A percentile compares a stretch with the other conserved stretches of the same genome.
Evolutionary conservation across 768 basidiomycete species (phyloP).

Genomic region (Termitomyces sp.): DNA sequence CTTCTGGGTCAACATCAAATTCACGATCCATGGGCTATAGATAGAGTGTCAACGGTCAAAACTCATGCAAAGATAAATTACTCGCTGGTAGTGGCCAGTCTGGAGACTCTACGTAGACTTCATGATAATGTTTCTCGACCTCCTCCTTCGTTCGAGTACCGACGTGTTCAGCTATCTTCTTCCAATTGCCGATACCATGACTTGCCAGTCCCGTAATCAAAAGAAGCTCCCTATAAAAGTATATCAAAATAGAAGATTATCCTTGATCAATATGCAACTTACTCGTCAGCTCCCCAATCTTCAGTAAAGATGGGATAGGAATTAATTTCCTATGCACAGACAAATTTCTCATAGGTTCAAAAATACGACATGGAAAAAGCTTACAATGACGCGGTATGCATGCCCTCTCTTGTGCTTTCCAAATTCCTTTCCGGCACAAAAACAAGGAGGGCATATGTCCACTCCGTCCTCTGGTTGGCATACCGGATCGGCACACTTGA

Average conservation of each 20-base stretch:
- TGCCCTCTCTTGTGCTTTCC: constrained; percentile 82
- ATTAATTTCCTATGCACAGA: constrained; percentile 72
- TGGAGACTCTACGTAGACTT: constrained; percentile 75
- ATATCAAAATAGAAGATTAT: neutral
- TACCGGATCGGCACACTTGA: constrained; percentile 86
- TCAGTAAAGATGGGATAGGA: constrained; percentile 93
- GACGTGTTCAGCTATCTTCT: constrained; percentile 91
- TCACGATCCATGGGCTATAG: constrained; percentile 48
- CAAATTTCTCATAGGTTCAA: neutral
- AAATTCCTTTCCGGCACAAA: constrained; percentile 89
- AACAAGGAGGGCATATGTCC: constrained; percentile 91
- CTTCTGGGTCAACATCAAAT: constrained; percentile 73
- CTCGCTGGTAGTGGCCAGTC: constrained; percentile 81
- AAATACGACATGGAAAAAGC: constrained; percentile 16
- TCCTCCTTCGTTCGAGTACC: constrained; percentile 94
- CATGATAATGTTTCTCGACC: constrained; percentile 84
- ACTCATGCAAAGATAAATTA: constrained; percentile 1
- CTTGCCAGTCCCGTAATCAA: constrained; percentile 83
- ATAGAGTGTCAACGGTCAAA: neutral
- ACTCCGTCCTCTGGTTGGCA: constrained; percentile 71
- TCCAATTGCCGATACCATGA: constrained; percentile 95
- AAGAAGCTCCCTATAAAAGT: constrained; percentile 70
- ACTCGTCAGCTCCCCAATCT: constrained; percentile 99
- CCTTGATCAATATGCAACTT: constrained; percentile 22
- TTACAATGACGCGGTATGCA: constrained; percentile 87